Evolutionary conservation across 352 stramenopile species (phyloP).

Genomic region (Pythium biforme): DNA sequence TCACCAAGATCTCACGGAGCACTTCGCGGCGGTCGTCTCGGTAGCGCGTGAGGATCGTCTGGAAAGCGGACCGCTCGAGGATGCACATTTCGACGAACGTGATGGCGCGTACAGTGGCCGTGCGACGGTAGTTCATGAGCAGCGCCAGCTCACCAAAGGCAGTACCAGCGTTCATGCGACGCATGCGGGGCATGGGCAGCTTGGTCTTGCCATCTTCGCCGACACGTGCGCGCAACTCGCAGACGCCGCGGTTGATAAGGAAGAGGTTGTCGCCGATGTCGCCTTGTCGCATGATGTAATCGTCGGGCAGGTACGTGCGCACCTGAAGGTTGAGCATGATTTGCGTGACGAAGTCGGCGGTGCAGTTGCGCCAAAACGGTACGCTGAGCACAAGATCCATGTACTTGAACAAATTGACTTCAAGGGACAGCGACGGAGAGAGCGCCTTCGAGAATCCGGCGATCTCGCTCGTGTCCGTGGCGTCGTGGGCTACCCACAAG

Average conservation of each 20-base stretch:
- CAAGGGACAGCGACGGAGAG: slow-evolving; percentile 29
- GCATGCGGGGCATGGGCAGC: slow-evolving; percentile 16
- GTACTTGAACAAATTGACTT: slow-evolving; percentile 40
- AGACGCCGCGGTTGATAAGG: slow-evolving; percentile 35
- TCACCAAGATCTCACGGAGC: slow-evolving; percentile 22
- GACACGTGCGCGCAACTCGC: slow-evolving; percentile 20
- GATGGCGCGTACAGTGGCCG: slow-evolving; percentile 26
- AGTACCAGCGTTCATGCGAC: slow-evolving; percentile 23
- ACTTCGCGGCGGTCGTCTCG: slow-evolving; percentile 25
- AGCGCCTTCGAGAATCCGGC: slow-evolving; percentile 26
- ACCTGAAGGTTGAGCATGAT: slow-evolving; percentile 29
- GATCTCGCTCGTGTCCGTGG: slow-evolving; percentile 26
- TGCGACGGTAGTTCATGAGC: slow-evolving; percentile 35
- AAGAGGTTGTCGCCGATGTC: slow-evolving; percentile 39
- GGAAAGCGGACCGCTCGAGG: slow-evolving; percentile 16
- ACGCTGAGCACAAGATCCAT: slow-evolving; percentile 34
- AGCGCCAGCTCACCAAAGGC: slow-evolving; percentile 41
- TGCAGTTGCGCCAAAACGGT: slow-evolving; percentile 31
- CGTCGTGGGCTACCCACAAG: slow-evolving; percentile 36
- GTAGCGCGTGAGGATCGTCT: slow-evolving; percentile 25
- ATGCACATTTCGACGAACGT: slow-evolving; percentile 32
- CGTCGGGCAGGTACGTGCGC: slow-evolving; percentile 35
- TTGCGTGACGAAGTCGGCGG: slow-evolving; percentile 35
- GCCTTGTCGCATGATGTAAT: slow-evolving; percentile 39
- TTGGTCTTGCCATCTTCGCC: slow-evolving; percentile 5